A percentile compares a stretch with the other conserved stretches of the same genome.
Conservation (phyloP, 768 basidiomycete species). For the Tulasnella sp. region DNA sequence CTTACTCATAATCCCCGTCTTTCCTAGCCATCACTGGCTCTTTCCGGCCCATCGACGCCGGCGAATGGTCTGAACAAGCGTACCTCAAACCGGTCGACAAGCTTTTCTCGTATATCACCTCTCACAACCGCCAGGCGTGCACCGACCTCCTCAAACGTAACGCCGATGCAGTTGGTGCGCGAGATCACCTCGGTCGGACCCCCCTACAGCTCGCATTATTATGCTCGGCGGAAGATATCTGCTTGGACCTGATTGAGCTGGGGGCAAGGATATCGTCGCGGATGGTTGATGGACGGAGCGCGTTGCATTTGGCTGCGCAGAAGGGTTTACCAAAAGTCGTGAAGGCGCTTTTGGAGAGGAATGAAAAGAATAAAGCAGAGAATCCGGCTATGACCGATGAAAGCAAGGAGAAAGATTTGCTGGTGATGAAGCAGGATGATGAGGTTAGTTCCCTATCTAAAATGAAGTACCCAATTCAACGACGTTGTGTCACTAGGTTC, state of each 20-base stretch:
- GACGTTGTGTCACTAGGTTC: slow-evolving; percentile 15
- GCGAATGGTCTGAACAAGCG: slow-evolving; percentile 52
- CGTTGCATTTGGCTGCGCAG: slow-evolving; percentile 47
- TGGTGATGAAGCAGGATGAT: slow-evolving; percentile 20
- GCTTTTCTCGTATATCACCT: slow-evolving; percentile 45
- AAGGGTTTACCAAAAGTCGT: slow-evolving; percentile 24
- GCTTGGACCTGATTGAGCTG: slow-evolving; percentile 40
- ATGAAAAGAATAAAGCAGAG: slow-evolving; percentile 26
- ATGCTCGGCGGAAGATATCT: slow-evolving; percentile 35
- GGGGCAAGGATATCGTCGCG: slow-evolving; percentile 45
- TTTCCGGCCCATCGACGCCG: slow-evolving; percentile 55
- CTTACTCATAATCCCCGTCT: slow-evolving; percentile 48
- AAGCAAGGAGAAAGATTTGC: not conserved
- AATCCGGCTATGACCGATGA: slow-evolving; percentile 17
- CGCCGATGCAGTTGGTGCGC: slow-evolving; percentile 28
- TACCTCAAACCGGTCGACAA: slow-evolving; percentile 44
- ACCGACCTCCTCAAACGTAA: slow-evolving; percentile 31
- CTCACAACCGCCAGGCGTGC: slow-evolving; percentile 33
- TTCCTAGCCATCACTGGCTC: slow-evolving; percentile 52
- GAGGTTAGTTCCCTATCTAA: slow-evolving; percentile 9
- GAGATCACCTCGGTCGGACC: slow-evolving; percentile 53
- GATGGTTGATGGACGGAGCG: slow-evolving; percentile 43
- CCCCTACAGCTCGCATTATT: slow-evolving; percentile 46
- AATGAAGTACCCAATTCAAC: not conserved
- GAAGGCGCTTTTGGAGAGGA: slow-evolving; percentile 41